Evolutionary conservation across 2,329 filamentous ascomycete species (phyloP).

Genomic region (Trichoderma simmonsii): DNA sequence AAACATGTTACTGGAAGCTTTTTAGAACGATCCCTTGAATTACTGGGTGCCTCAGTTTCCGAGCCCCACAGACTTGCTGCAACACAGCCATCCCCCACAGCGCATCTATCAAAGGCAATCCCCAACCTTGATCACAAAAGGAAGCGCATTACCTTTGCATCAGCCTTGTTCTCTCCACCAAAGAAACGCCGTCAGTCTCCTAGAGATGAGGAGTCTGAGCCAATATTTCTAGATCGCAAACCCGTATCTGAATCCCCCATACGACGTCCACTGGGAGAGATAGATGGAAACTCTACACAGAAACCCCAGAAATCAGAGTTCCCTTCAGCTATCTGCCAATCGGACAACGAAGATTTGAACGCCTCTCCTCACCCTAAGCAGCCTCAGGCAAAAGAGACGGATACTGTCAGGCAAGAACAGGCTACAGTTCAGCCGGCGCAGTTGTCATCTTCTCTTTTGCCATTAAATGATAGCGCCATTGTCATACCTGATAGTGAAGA

Average conservation of each 20-base stretch:
- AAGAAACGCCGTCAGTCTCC: conserved; percentile 23
- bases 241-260: background rate
- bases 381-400: background rate
- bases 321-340: background rate
- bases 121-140: conserved; percentile 18
- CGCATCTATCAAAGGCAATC: background rate
- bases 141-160: conserved; percentile 1
- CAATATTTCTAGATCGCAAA: background rate
- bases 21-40: background rate
- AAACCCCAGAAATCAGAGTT: background rate
- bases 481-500: conserved; percentile 11
- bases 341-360: background rate
- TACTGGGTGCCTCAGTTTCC: background rate
- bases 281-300: conserved; percentile 26
- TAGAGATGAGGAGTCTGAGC: background rate
- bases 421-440: background rate
- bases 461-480: background rate
- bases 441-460: background rate
- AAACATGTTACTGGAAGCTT: background rate
- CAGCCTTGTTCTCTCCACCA: background rate
- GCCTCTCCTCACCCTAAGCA: background rate
- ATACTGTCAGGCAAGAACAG: too few relatives aligned
- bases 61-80: background rate
- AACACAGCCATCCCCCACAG: background rate
- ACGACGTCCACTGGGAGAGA: conserved; percentile 25